These are phyloP conservation scores for Westerdykella sp. DNA, from an alignment of 2,329 filamentous ascomycete species.

Conservation along the genomic window DNA sequence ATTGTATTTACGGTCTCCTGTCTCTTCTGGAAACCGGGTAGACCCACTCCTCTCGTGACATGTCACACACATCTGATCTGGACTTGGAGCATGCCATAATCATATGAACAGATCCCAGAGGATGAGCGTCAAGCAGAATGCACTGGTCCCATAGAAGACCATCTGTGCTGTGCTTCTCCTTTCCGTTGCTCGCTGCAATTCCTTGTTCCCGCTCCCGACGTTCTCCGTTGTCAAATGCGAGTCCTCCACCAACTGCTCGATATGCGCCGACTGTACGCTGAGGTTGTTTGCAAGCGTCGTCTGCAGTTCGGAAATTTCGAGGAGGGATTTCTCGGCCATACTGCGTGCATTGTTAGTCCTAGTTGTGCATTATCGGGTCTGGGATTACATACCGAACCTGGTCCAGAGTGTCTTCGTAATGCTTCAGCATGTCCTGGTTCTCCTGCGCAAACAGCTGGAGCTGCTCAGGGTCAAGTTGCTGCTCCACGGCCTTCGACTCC, in stretches of 20 bases:
- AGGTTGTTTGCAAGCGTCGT: slow-evolving; percentile 82
- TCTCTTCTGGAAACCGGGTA: too few species aligned
- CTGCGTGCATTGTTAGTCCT: slow-evolving; percentile 42
- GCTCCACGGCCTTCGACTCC: slow-evolving; percentile 37
- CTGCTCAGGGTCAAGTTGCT: slow-evolving; percentile 73
- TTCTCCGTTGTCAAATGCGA: slow-evolving; percentile 78
- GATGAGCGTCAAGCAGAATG: slow-evolving; percentile 42
- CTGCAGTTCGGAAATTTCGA: slow-evolving; percentile 91
- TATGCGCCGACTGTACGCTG: slow-evolving; percentile 76
- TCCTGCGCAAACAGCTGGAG: slow-evolving; percentile 89
- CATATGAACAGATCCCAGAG: slow-evolving; percentile 47
- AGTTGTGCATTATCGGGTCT: too few species aligned
- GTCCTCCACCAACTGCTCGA: slow-evolving; percentile 81
- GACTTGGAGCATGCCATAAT: neutral
- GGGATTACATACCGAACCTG: slow-evolving; percentile 71
- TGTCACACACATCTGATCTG: neutral
- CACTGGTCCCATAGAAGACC: slow-evolving; percentile 44
- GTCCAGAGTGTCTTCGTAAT: slow-evolving; percentile 88
- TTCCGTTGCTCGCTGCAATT: slow-evolving; percentile 74
- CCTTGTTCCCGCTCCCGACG: slow-evolving; percentile 80
- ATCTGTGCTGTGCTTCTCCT: slow-evolving; percentile 46
- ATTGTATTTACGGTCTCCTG: too few species aligned
- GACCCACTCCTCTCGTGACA: too few species aligned
- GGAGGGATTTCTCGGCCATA: slow-evolving; percentile 78
- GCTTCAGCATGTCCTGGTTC: slow-evolving; percentile 85